Evolutionary conservation across 331 rosid genomes (phyloP).

Genomic region (Cydonia oblonga): DNA sequence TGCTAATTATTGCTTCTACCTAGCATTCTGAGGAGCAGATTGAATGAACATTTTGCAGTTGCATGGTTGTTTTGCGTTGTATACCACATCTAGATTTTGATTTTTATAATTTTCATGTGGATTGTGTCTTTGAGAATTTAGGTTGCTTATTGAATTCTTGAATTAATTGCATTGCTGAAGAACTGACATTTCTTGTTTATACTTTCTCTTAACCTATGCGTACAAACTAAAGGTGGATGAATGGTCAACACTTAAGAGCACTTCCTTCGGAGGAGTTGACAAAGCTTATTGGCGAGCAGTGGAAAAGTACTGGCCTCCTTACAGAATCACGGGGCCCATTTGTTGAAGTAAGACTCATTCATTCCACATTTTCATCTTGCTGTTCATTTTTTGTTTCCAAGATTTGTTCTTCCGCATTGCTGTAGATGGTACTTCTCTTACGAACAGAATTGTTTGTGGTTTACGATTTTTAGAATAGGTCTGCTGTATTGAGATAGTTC

Average conservation of each 20-base stretch:
- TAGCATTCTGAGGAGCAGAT: constrained; percentile 1
- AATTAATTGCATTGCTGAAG: neutral
- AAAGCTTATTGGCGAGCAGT: constrained; percentile 60
- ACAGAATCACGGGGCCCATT: constrained; percentile 50
- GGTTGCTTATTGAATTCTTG: constrained; percentile 4
- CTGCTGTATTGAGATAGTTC: neutral
- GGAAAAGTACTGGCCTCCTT: constrained; percentile 62
- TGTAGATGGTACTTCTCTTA: constrained; percentile 1
- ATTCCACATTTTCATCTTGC: neutral
- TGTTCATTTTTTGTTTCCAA: neutral
- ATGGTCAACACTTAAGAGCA: constrained; percentile 83
- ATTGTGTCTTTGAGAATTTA: neutral
- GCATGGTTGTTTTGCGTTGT: neutral
- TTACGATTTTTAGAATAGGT: neutral
- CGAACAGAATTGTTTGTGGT: neutral
- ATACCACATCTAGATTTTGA: neutral
- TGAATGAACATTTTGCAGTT: neutral
- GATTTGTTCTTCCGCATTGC: neutral
- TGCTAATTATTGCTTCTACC: neutral
- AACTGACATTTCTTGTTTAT: neutral
- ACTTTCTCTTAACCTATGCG: constrained; percentile 1
- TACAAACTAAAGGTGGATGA: constrained; percentile 73
- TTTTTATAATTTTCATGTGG: neutral
- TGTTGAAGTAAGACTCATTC: constrained; percentile 48
- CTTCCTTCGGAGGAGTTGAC: constrained; percentile 55